phyloP scores from a whole-genome alignment of 495 filamentous ascomycete genomes.

The Xylaria bambusicola region DNA sequence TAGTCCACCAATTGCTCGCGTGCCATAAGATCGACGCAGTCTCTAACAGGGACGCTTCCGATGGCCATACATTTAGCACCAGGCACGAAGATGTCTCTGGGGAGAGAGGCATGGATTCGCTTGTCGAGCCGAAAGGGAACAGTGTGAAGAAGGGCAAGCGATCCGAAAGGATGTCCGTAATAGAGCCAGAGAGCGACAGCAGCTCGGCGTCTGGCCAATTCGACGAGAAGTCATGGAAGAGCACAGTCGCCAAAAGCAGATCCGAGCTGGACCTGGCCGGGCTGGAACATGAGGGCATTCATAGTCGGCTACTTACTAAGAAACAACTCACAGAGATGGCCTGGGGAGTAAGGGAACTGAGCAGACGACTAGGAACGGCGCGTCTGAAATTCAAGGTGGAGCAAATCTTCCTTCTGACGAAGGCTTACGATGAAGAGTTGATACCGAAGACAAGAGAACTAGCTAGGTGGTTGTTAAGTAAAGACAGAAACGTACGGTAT shows the following conservation, averaged over 20 bases:
- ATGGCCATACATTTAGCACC: constrained; percentile 12
- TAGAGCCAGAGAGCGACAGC: constrained; percentile 31
- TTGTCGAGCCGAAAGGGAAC: constrained; percentile 39
- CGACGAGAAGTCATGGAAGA: constrained; percentile 49
- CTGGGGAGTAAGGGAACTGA: constrained; percentile 87
- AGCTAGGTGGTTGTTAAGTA: constrained; percentile 81
- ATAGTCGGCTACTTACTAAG: constrained; percentile 76
- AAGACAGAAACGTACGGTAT: constrained; percentile 66
- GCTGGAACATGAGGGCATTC: constrained; percentile 31
- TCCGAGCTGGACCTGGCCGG: constrained; percentile 32
- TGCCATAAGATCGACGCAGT: constrained; percentile 36
- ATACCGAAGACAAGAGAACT: constrained; percentile 77
- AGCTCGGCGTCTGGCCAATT: constrained; percentile 38
- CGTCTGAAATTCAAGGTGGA: constrained; percentile 76
- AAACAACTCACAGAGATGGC: constrained; percentile 94
- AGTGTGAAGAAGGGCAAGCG: neutral
- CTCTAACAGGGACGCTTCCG: constrained; percentile 12
- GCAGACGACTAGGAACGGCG: constrained; percentile 79
- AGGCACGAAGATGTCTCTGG: constrained; percentile 29
- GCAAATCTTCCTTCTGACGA: constrained; percentile 85
- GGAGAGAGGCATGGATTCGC: constrained; percentile 29
- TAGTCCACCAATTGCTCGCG: constrained; percentile 81
- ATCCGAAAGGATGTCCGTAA: constrained; percentile 9
- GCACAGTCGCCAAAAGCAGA: constrained; percentile 31
- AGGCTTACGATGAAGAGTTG: constrained; percentile 81